A percentile compares a stretch with the other conserved stretches of the same genome.
These are phyloP conservation scores for Exophiala xenobiotica DNA, from an alignment of 2,329 filamentous ascomycete genomes.

Conservation along the genomic window DNA sequence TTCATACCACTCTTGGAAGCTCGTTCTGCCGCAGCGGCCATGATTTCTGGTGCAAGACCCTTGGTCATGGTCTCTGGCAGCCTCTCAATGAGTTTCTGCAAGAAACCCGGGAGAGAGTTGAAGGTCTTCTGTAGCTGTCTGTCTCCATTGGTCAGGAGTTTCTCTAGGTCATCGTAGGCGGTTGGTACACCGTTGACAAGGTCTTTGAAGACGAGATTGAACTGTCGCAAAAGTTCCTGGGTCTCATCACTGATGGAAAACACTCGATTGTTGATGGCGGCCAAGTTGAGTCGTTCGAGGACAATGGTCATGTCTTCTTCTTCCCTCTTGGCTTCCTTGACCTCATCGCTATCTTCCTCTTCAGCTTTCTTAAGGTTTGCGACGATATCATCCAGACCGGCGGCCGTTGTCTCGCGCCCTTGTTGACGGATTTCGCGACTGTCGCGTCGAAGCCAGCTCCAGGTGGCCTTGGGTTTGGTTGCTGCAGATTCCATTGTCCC, in stretches of 20 bases:
- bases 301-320: constrained; percentile 73
- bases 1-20: constrained; percentile 59
- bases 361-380: constrained; percentile 33
- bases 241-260: constrained; percentile 84
- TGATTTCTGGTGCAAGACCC: constrained; percentile 73
- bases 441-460: constrained; percentile 43
- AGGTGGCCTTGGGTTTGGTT: constrained; percentile 30
- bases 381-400: constrained; percentile 33
- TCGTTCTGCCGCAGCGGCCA: constrained; percentile 75
- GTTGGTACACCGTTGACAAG: constrained; percentile 89
- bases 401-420: constrained; percentile 32
- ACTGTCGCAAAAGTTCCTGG: constrained; percentile 74
- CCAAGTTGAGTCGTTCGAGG: constrained; percentile 80
- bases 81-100: constrained; percentile 83
- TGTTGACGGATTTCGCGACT: constrained; percentile 39
- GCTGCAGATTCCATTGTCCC: constrained; percentile 30
- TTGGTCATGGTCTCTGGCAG: constrained; percentile 79
- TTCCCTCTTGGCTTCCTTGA: constrained; percentile 56
- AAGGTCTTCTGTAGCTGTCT: constrained; percentile 64
- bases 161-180: constrained; percentile 84
- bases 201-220: constrained; percentile 89
- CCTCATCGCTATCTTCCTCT: constrained; percentile 36
- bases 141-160: constrained; percentile 63
- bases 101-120: constrained; percentile 67
- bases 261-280: constrained; percentile 79